Evolutionary conservation across 176 grass and related monocot species (phyloP).

Genomic region (Musa acuminata): DNA sequence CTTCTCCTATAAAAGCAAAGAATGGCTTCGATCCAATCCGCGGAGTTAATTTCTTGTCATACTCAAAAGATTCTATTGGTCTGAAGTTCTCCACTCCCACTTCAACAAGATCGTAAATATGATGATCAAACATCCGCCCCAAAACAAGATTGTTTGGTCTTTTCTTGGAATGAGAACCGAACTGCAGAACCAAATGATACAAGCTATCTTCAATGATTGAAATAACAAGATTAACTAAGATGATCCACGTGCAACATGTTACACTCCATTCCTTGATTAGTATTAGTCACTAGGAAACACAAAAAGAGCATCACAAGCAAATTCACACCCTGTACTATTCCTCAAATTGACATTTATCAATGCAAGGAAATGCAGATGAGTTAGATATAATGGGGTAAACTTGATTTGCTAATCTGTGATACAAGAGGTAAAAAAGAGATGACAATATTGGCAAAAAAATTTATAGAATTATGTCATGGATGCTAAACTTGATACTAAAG

Average conservation of each 20-base stretch:
- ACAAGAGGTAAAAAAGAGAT: too few species aligned
- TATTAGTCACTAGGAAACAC: neutral
- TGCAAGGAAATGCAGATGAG: neutral
- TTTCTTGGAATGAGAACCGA: constrained; percentile 97
- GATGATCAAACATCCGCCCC: constrained; percentile 82
- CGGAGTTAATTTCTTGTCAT: constrained; percentile 80
- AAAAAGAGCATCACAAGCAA: neutral
- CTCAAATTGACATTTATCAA: neutral
- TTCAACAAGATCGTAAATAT: constrained; percentile 97
- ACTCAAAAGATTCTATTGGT: constrained; percentile 59
- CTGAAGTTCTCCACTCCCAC: constrained; percentile 82
- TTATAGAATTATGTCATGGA: too few species aligned
- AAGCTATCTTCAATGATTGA: neutral
- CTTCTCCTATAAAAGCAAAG: constrained; percentile 81
- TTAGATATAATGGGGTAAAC: neutral
- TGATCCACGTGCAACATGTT: too few species aligned
- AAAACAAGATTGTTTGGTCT: constrained; percentile 83
- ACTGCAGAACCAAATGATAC: constrained; percentile 26
- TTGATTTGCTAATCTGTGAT: too few species aligned
- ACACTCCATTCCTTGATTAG: neutral
- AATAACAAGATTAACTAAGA: constrained; percentile 8
- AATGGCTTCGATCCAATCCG: constrained; percentile 81
- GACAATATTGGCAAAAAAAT: too few species aligned
- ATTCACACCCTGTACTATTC: neutral
- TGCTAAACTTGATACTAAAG: too few species aligned